A percentile compares a stretch with the other conserved stretches of the same genome.
These are phyloP conservation scores for Paramecium pentaurelia DNA, from an alignment of 73 alveolate species.

Conservation along the genomic window DNA sequence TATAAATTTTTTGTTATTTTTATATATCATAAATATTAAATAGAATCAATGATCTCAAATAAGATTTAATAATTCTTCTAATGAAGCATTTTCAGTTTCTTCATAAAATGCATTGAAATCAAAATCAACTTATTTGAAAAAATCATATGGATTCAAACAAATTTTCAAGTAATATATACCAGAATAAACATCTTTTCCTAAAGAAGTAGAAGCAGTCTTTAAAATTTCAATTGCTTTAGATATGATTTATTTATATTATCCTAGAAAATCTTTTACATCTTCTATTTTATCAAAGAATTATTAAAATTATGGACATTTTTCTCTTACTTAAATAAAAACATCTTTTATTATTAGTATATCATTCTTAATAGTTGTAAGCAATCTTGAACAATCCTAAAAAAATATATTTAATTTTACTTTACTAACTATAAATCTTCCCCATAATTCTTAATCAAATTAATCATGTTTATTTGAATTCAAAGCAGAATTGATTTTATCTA, in stretches of 20 bases:
- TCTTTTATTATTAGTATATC: background rate
- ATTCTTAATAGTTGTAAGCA: background rate
- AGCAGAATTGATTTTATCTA: slow-evolving; percentile 48
- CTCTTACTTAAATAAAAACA: slow-evolving; percentile 2
- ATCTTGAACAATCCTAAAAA: background rate
- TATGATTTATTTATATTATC: slow-evolving; percentile 10
- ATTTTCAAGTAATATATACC: slow-evolving; percentile 41
- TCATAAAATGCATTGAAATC: slow-evolving; percentile 63
- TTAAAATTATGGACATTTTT: slow-evolving; percentile 11
- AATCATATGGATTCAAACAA: slow-evolving; percentile 57
- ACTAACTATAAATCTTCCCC: slow-evolving; percentile 51
- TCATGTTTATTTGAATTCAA: slow-evolving; percentile 41
- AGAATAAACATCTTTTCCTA: slow-evolving; percentile 49
- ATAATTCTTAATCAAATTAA: slow-evolving; percentile 35
- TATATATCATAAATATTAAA: background rate
- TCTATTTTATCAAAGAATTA: background rate
- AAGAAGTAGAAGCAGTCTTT: background rate
- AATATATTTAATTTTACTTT: background rate
- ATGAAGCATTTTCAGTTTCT: slow-evolving; percentile 44
- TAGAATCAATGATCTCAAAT: background rate
- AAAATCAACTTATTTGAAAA: slow-evolving; percentile 16
- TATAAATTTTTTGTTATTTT: background rate
- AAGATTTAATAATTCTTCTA: slow-evolving; percentile 13
- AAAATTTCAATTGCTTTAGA: slow-evolving; percentile 30
- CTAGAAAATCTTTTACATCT: slow-evolving; percentile 14